Evolutionary conservation across 2,329 filamentous ascomycete species (phyloP).

Genomic region (Neonectria faginata): DNA sequence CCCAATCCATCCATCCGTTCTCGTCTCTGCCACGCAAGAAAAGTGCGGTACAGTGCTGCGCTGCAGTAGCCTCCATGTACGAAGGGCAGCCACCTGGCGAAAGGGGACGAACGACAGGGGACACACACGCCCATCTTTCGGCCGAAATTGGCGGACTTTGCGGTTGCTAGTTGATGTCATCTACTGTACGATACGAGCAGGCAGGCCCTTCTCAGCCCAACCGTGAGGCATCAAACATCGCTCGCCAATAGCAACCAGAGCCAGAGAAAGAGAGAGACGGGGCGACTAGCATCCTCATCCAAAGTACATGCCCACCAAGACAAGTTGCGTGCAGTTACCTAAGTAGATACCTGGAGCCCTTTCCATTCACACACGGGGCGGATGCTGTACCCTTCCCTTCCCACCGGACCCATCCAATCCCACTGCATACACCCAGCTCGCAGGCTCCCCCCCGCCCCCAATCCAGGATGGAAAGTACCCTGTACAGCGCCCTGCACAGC

Average conservation of each 20-base stretch:
- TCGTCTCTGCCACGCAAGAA: too few relatives aligned
- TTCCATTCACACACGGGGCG: neutral
- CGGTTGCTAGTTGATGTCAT: neutral
- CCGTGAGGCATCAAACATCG: neutral
- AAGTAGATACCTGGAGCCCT: too few relatives aligned
- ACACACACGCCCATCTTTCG: slow-evolving; percentile 4
- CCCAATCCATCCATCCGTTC: too few relatives aligned
- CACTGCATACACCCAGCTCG: neutral
- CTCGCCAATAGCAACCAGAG: neutral
- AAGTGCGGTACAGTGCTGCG: too few relatives aligned
- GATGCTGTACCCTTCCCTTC: slow-evolving; percentile 13
- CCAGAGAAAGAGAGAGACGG: too few relatives aligned
- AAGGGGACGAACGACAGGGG: neutral
- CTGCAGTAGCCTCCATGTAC: neutral
- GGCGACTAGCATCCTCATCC: neutral
- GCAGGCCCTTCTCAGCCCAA: neutral
- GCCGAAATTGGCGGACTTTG: slow-evolving; percentile 3
- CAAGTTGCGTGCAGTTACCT: neutral
- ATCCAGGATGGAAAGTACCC: neutral
- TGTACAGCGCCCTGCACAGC: neutral
- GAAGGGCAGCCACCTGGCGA: neutral
- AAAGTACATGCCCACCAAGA: neutral
- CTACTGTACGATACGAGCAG: neutral
- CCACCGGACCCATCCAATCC: neutral
- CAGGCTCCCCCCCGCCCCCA: neutral